phyloP scores from a whole-genome alignment of 148 eudicot genomes.

The Drosera capensis region DNA sequence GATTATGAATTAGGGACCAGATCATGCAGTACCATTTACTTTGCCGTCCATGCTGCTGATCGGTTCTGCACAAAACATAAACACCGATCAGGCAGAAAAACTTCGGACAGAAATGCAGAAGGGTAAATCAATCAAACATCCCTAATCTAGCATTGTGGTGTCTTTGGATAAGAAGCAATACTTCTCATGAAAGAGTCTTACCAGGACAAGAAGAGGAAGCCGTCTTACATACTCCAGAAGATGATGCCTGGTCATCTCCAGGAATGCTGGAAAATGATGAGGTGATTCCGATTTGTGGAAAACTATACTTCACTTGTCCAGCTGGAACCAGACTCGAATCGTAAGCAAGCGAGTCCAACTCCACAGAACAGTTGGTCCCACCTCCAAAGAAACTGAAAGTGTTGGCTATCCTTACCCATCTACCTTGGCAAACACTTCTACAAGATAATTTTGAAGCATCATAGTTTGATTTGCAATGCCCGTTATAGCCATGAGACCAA shows the following conservation, averaged over 20 bases:
- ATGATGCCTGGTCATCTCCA: slow-evolving; percentile 18
- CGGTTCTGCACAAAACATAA: slow-evolving; percentile 16
- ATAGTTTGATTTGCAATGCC: slow-evolving; percentile 43
- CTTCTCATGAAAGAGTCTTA: too few relatives aligned
- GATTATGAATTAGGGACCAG: background rate
- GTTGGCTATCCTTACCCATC: slow-evolving; percentile 69
- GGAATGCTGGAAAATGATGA: slow-evolving; percentile 13
- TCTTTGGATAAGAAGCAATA: too few relatives aligned
- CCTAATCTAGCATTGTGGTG: too few relatives aligned
- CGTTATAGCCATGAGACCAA: slow-evolving; percentile 62
- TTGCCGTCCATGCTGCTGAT: slow-evolving; percentile 13
- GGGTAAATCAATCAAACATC: background rate
- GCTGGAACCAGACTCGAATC: slow-evolving; percentile 62
- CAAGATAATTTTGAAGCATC: slow-evolving; percentile 45
- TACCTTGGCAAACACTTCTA: slow-evolving; percentile 64
- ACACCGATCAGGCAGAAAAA: slow-evolving; percentile 3
- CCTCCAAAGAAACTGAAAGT: slow-evolving; percentile 26
- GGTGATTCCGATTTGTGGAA: slow-evolving; percentile 20
- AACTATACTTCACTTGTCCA: slow-evolving; percentile 19
- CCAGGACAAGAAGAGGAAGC: slow-evolving; percentile 37
- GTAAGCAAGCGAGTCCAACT: slow-evolving; percentile 55
- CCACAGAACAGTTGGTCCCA: slow-evolving; percentile 26
- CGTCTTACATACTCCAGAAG: slow-evolving; percentile 16
- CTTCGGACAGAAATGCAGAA: slow-evolving; percentile 7
- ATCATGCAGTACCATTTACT: slow-evolving; percentile 13